Evolutionary conservation across 345 rosid species (phyloP).

Genomic region (Noccaea bulbosa): DNA sequence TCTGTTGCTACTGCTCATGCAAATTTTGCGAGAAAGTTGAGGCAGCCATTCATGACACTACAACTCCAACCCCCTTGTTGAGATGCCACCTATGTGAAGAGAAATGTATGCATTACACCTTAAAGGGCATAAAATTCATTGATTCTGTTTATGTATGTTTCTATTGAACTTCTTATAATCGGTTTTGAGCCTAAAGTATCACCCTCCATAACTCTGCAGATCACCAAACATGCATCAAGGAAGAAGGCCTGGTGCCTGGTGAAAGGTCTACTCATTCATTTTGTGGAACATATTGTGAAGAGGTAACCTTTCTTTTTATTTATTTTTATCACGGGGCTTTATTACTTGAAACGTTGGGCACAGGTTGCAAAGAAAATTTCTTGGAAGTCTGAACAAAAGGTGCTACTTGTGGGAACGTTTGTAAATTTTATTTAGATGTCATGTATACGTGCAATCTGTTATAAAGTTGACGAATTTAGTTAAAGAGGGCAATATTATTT

Average conservation of each 20-base stretch:
- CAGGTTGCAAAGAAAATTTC: constrained; percentile 9
- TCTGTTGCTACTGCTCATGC: constrained; percentile 85
- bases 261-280: constrained; percentile 47
- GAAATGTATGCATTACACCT: constrained; percentile 62
- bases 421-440: constrained; percentile 8
- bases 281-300: constrained; percentile 83
- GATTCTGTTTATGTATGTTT: constrained; percentile 3
- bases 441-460: constrained; percentile 4
- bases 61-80: constrained; percentile 40
- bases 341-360: constrained; percentile 9
- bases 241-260: constrained; percentile 43
- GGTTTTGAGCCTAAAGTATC: constrained; percentile 23
- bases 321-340: constrained; percentile 49
- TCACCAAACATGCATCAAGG: constrained; percentile 66
- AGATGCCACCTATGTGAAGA: constrained; percentile 74
- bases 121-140: background rate
- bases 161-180: constrained; percentile 25
- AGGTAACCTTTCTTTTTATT: constrained; percentile 56
- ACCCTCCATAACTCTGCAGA: constrained; percentile 55
- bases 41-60: constrained; percentile 44
- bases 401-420: constrained; percentile 3
- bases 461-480: background rate
- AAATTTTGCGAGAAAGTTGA: constrained; percentile 69
- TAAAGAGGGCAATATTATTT: background rate
- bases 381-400: constrained; percentile 7